These are phyloP conservation scores for Mortierella alpina DNA, from an alignment of 192 early-diverging fungal genomes.

Conservation along the genomic window DNA sequence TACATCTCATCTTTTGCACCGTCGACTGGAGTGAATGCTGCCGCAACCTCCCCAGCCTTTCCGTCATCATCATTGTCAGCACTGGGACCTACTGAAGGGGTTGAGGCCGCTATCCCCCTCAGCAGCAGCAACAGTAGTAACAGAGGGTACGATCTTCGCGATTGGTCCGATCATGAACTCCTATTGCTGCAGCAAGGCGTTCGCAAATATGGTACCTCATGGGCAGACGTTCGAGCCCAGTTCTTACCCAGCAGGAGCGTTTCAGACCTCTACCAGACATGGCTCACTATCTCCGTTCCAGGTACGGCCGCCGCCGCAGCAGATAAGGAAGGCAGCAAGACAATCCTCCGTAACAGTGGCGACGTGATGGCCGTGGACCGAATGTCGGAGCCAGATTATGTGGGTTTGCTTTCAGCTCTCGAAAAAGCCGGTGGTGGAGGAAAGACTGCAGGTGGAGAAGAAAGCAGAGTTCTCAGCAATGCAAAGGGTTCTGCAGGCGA, in stretches of 20 bases:
- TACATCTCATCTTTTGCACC: constrained; percentile 10
- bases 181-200: constrained; percentile 34
- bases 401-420: constrained; percentile 16
- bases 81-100: too few relatives aligned
- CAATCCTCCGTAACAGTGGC: not conserved
- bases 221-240: constrained; percentile 45
- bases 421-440: constrained; percentile 8
- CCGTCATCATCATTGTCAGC: not conserved
- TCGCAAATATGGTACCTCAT: constrained; percentile 25
- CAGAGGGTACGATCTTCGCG: not conserved
- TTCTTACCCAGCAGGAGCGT: constrained; percentile 32
- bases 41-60: too few relatives aligned
- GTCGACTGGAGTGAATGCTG: not conserved
- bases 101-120: too few relatives aligned
- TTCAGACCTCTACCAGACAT: constrained; percentile 29
- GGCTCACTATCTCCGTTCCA: constrained; percentile 21
- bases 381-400: constrained; percentile 29
- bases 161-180: constrained; percentile 36
- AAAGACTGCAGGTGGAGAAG: too few relatives aligned
- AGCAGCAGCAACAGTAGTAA: not conserved
- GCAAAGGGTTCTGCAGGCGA: too few relatives aligned
- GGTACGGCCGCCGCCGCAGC: not conserved
- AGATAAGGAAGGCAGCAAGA: not conserved
- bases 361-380: constrained; percentile 10
- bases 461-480: too few relatives aligned